phyloP scores from a whole-genome alignment of 768 basidiomycete genomes.

The Boletus vinaceobasis region DNA sequence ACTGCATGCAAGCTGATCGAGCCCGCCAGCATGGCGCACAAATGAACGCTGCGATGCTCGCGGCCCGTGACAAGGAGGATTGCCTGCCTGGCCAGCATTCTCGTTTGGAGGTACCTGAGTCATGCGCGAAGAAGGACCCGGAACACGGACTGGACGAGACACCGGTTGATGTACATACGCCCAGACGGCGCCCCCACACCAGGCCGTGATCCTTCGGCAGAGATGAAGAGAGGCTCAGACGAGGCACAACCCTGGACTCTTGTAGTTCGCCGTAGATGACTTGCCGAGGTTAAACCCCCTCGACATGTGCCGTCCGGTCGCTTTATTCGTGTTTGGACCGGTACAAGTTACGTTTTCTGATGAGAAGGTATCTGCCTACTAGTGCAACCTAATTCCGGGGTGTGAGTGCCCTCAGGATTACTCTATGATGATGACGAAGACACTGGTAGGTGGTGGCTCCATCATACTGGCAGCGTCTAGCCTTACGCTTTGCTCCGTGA shows the following conservation, averaged over 20 bases:
- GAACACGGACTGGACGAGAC: background rate
- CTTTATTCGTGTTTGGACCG: background rate
- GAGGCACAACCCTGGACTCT: constrained; percentile 40
- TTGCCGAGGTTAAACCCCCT: background rate
- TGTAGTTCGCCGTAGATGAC: constrained; percentile 25
- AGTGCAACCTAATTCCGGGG: too few relatives aligned
- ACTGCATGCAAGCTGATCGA: constrained; percentile 47
- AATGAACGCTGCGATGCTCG: constrained; percentile 51
- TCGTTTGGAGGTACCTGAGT: constrained; percentile 5
- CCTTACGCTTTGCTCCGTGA: background rate
- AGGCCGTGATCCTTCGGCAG: constrained; percentile 23
- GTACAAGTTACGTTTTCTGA: constrained; percentile 3
- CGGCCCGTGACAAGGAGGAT: constrained; percentile 50
- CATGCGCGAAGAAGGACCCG: constrained; percentile 4
- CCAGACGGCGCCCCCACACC: background rate
- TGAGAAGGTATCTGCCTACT: background rate
- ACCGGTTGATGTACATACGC: constrained; percentile 1
- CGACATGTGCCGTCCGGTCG: background rate
- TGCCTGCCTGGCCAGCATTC: constrained; percentile 7
- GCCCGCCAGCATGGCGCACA: constrained; percentile 48
- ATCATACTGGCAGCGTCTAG: too few relatives aligned
- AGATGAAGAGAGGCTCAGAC: constrained; percentile 22
- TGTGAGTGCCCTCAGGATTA: too few relatives aligned
- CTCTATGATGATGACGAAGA: too few relatives aligned
- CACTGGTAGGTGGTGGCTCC: too few relatives aligned